Conservation (phyloP, 805 yeast species). For the Candida peoriensis region DNA sequence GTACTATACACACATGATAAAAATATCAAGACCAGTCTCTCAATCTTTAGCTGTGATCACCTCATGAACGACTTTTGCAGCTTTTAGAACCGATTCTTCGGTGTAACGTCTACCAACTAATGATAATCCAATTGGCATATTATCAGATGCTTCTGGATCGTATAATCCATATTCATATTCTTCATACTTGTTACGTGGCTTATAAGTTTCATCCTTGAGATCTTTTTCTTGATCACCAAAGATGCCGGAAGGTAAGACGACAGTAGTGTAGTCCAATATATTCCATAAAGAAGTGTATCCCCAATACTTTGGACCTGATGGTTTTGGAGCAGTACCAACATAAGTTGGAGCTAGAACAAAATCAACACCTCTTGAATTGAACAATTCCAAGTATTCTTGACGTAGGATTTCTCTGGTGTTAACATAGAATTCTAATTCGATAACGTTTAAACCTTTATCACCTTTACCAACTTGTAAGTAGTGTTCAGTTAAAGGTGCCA, state of each 20-base stretch:
- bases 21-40: no score
- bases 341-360: constrained; percentile 64
- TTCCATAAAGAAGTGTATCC: constrained; percentile 76
- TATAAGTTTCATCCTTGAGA: constrained; percentile 31
- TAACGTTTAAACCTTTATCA: constrained; percentile 36
- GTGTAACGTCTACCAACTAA: constrained; percentile 45
- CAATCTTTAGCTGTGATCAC: no score
- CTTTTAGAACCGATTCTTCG: constrained; percentile 44
- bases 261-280: constrained; percentile 64
- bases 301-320: constrained; percentile 65
- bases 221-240: constrained; percentile 40
- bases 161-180: constrained; percentile 30
- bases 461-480: constrained; percentile 56
- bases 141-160: constrained; percentile 39
- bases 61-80: constrained; percentile 26
- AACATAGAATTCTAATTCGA: constrained; percentile 54
- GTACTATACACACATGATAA: no score
- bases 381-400: constrained; percentile 48
- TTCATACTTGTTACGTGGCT: constrained; percentile 20
- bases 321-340: constrained; percentile 66
- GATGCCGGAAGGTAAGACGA: constrained; percentile 50
- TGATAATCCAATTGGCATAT: constrained; percentile 49
- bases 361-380: constrained; percentile 54
- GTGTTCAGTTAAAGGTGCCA: constrained; percentile 59
- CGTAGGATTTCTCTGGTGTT: constrained; percentile 52